These are phyloP conservation scores for Incumbomyces lentus DNA, from an alignment of 2,329 filamentous ascomycete genomes.

Conservation along the genomic window DNA sequence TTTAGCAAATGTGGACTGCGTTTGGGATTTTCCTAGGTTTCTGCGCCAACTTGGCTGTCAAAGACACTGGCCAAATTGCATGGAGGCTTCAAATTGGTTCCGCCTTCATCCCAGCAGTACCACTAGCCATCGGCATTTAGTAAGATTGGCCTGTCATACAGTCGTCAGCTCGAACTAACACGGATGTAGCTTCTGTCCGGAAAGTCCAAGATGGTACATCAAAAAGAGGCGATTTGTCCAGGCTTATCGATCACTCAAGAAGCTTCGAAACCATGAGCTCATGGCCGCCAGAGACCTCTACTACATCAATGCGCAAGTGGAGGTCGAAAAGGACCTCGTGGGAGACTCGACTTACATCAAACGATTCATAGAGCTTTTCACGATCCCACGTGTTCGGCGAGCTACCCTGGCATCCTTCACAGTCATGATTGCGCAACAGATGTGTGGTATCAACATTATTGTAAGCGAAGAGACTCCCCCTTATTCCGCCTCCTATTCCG, in stretches of 20 bases:
- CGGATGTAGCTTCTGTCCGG: constrained; percentile 28
- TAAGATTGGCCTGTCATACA: no score
- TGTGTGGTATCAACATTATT: constrained; percentile 25
- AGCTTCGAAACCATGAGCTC: constrained; percentile 22
- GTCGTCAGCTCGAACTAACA: no score
- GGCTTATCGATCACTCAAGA: constrained; percentile 23
- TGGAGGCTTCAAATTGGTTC: constrained; percentile 57
- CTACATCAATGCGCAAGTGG: constrained; percentile 30
- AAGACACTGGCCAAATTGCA: constrained; percentile 44
- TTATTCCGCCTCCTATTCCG: background rate
- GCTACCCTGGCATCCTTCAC: constrained; percentile 27
- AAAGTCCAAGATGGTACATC: constrained; percentile 25
- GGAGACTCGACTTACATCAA: constrained; percentile 30
- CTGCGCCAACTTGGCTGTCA: constrained; percentile 52
- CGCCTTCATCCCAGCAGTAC: constrained; percentile 55
- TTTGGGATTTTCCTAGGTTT: constrained; percentile 42
- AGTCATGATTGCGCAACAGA: constrained; percentile 27
- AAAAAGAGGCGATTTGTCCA: constrained; percentile 22
- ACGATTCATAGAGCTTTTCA: constrained; percentile 41
- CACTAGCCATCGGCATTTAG: constrained; percentile 47
- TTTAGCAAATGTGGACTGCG: constrained; percentile 27
- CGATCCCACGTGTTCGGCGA: constrained; percentile 37
- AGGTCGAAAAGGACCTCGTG: constrained; percentile 22
- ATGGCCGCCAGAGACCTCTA: constrained; percentile 24
- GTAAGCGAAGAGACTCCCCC: constrained; percentile 1